Evolutionary conservation across 1,284 basidiomycete species (phyloP), one percentile per base, ranked within the genome.

Genomic region (Afroboletus lepidellus): DNA sequence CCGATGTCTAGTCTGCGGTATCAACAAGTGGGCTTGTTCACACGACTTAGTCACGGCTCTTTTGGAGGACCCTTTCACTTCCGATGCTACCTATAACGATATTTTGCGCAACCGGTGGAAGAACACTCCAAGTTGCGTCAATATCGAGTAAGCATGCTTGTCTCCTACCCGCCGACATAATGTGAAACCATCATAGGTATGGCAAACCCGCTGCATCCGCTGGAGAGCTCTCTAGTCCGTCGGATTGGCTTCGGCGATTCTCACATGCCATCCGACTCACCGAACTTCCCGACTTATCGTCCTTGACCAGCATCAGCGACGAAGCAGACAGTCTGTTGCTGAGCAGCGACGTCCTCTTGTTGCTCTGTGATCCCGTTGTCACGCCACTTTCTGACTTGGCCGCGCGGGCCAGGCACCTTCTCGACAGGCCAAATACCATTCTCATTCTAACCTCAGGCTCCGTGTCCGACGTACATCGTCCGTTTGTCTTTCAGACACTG

Each of bases 1-100:
- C 23, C 18, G 39, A 24, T 43, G 3, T 53, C 5, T 24, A 86
- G 86, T 88, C 6, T 80, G 76, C 59, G 78, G 79, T 8, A 61
- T 77, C 46, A 79, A 84, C 62, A 67, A 77, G 57, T 75, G 70
- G 64, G 74, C 83, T 16, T 72, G 72, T 36, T 73, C 80, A 8
- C 67, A 71, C 42, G 78, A 83, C 36, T 66, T 90, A 3, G 77
- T 90, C n/a, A 79, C 79, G 5, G 84, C 84, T 3, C 70, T 90
- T 18, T 69, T 90, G n/a, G 77, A 84, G 46, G 81, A 87, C 49
- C 86, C 85, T 11, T 77, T 90, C 55, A 73, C 74, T 3, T 78
- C 80, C 12, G 76, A 81, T 51, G 48, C 70, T 25, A 60, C 65
- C 15, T 73, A 78, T 52, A 74, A 70, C 43, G 64, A 70, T 39